Evolutionary conservation across 768 basidiomycete genomes (phyloP).

Genomic region (Lactarius vividus): DNA sequence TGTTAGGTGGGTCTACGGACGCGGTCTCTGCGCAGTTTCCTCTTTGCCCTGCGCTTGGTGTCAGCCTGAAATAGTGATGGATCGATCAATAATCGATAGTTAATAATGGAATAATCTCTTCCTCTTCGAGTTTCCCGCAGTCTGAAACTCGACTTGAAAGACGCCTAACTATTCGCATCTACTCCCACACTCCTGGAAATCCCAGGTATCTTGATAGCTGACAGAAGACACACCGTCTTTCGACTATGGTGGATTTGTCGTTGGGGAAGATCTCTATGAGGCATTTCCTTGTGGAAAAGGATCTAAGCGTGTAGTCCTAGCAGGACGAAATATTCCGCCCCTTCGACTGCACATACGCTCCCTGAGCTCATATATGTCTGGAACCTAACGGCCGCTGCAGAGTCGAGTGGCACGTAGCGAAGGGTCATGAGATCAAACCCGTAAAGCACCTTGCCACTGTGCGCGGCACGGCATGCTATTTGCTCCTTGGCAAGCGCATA

Average conservation of each 20-base stretch:
- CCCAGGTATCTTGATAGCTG: constrained; percentile 77
- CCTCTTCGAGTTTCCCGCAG: not conserved
- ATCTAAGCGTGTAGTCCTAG: constrained; percentile 70
- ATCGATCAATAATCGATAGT: too few relatives aligned
- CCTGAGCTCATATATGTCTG: too few relatives aligned
- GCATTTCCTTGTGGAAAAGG: constrained; percentile 93
- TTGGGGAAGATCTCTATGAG: constrained; percentile 66
- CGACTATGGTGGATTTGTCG: constrained; percentile 52
- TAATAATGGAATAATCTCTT: too few relatives aligned
- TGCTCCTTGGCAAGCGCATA: constrained; percentile 89
- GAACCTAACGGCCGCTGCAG: constrained; percentile 39
- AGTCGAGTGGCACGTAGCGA: constrained; percentile 90
- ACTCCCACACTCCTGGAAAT: constrained; percentile 92
- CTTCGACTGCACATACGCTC: constrained; percentile 80
- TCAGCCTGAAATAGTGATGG: too few relatives aligned
- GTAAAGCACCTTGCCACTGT: constrained; percentile 89
- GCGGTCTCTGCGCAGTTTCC: too few relatives aligned
- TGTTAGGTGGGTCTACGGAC: too few relatives aligned
- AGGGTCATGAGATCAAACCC: constrained; percentile 80
- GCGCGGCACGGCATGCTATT: constrained; percentile 78
- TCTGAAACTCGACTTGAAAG: not conserved
- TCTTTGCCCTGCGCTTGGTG: too few relatives aligned
- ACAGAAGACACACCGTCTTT: constrained; percentile 94
- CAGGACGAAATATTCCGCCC: constrained; percentile 90
- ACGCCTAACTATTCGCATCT: constrained; percentile 50